Conservation (phyloP, 768 basidiomycete genomes). For the Boletus eberwhitei region DNA sequence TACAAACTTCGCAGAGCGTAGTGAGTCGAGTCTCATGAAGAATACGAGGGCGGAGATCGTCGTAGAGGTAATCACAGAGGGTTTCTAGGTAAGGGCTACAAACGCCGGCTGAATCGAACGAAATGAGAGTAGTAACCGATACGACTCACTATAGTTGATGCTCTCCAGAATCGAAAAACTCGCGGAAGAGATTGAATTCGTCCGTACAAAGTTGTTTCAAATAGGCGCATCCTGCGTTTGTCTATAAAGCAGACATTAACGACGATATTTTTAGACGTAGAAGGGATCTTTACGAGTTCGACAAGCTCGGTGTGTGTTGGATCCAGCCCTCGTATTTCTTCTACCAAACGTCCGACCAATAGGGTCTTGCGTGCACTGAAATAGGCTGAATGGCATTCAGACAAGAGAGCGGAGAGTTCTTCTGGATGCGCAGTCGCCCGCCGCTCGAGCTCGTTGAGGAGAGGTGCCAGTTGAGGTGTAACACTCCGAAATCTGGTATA, state of each 20-base stretch:
- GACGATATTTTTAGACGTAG: not conserved
- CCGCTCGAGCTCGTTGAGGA: constrained; percentile 83
- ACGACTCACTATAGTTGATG: constrained; percentile 62
- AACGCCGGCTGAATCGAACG: constrained; percentile 4
- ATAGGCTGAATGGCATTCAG: constrained; percentile 87
- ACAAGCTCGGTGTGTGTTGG: constrained; percentile 80
- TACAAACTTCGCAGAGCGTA: constrained; percentile 92
- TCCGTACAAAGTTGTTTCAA: constrained; percentile 88
- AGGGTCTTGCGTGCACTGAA: constrained; percentile 70
- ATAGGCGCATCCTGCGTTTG: constrained; percentile 87
- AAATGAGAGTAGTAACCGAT: not conserved
- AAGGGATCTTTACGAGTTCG: constrained; percentile 60
- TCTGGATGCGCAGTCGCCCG: constrained; percentile 73
- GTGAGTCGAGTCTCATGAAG: constrained; percentile 88
- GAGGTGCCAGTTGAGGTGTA: constrained; percentile 66
- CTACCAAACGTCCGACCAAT: constrained; percentile 66
- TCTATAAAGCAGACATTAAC: constrained; percentile 43
- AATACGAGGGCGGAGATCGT: constrained; percentile 93
- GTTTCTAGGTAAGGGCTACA: constrained; percentile 85
- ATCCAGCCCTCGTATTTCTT: constrained; percentile 82
- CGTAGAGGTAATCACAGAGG: constrained; percentile 91
- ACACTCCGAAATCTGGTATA: constrained; percentile 85
- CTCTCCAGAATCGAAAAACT: constrained; percentile 87
- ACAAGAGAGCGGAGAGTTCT: constrained; percentile 75
- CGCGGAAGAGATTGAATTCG: constrained; percentile 81